Percentiles rank a stretch among this genome's conserved stretches.
phyloP scores from a whole-genome alignment of 441 rosid genomes.

The Iberis amara region DNA sequence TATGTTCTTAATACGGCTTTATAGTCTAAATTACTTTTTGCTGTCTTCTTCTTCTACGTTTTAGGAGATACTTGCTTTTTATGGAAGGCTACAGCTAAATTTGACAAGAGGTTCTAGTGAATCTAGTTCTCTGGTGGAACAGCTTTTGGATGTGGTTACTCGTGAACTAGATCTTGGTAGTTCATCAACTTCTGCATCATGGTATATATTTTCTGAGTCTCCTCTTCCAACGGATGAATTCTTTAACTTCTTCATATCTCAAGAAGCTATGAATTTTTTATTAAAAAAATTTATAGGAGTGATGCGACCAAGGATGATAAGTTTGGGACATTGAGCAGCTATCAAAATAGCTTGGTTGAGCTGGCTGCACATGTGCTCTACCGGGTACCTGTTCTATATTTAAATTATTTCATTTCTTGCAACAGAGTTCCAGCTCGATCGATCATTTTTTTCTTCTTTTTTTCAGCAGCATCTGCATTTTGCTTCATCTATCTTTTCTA shows the following conservation, averaged over 20 bases:
- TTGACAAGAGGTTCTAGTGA: slow-evolving; percentile 53
- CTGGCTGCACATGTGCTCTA: slow-evolving; percentile 75
- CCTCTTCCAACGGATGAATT: not conserved
- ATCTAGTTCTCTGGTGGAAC: slow-evolving; percentile 62
- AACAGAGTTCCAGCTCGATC: slow-evolving; percentile 15
- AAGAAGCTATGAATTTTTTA: slow-evolving; percentile 21
- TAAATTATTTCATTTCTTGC: slow-evolving; percentile 10
- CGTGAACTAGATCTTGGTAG: slow-evolving; percentile 83
- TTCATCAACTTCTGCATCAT: slow-evolving; percentile 38
- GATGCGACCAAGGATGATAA: slow-evolving; percentile 78
- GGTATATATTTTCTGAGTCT: slow-evolving; percentile 42
- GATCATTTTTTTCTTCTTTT: not conserved
- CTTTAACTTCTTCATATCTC: slow-evolving; percentile 7
- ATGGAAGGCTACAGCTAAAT: slow-evolving; percentile 74
- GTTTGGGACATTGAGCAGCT: slow-evolving; percentile 57
- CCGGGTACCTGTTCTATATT: slow-evolving; percentile 42
- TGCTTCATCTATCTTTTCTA: slow-evolving; percentile 4
- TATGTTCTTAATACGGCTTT: slow-evolving; percentile 12
- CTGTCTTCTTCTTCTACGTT: slow-evolving; percentile 26
- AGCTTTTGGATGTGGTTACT: slow-evolving; percentile 70
- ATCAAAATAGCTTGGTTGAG: slow-evolving; percentile 64
- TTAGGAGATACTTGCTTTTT: slow-evolving; percentile 69
- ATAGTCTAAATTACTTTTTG: slow-evolving; percentile 17
- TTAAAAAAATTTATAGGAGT: slow-evolving; percentile 45
- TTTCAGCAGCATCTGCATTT: slow-evolving; percentile 21